Evolutionary conservation across 371 early-diverging fungal genomes (phyloP).

Genomic region (Mucor sp.): DNA sequence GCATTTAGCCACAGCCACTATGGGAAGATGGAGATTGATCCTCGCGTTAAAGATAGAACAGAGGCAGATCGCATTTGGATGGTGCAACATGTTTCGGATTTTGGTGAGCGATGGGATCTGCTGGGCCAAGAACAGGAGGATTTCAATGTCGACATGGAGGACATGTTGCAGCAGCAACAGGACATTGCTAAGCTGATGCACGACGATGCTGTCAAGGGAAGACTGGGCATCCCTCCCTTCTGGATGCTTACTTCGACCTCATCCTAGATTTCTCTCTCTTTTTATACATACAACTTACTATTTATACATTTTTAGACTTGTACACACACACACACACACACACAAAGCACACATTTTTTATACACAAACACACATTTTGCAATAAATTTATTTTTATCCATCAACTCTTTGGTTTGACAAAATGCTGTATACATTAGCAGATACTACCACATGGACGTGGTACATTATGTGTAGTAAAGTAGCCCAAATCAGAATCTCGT

Average conservation of each 20-base stretch:
- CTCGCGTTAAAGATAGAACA: constrained; percentile 8
- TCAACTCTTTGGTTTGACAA: too few species aligned
- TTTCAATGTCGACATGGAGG: background rate
- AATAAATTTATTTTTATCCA: too few species aligned
- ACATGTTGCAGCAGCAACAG: background rate
- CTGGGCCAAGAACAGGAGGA: constrained; percentile 7
- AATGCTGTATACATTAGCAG: too few species aligned
- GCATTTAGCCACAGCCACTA: constrained; percentile 30
- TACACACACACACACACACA: background rate
- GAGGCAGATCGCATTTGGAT: constrained; percentile 27
- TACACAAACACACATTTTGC: too few species aligned
- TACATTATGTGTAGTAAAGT: too few species aligned
- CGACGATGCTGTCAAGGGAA: constrained; percentile 32
- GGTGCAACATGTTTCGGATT: constrained; percentile 18
- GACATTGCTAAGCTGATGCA: constrained; percentile 25
- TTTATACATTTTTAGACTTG: background rate
- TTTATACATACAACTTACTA: background rate
- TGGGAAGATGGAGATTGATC: constrained; percentile 3
- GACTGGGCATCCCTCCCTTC: constrained; percentile 34
- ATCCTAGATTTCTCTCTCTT: background rate
- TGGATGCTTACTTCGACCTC: constrained; percentile 34
- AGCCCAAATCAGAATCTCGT: too few species aligned
- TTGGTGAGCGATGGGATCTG: constrained; percentile 29
- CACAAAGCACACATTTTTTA: background rate
- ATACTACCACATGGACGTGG: too few species aligned